Evolutionary conservation across 108 stramenopile genomes (phyloP).

Genomic region (Cafeteria roenbergensis): DNA sequence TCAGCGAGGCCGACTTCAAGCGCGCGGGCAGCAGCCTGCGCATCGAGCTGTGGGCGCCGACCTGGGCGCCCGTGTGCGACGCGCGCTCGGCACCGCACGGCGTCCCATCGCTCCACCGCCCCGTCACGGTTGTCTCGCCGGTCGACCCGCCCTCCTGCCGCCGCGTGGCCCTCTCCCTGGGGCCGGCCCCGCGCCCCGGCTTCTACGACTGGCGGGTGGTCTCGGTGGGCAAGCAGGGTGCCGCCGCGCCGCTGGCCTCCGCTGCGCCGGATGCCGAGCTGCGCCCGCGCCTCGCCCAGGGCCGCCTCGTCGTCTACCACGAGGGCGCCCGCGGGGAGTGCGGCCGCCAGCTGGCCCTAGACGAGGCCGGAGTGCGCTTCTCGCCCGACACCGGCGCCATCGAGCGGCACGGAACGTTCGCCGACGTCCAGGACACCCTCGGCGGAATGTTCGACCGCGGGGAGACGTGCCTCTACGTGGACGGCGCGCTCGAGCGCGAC

Average conservation of each 20-base stretch:
- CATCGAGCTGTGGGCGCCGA: too few relatives aligned
- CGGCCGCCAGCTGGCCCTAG: background rate
- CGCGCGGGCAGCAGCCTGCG: too few relatives aligned
- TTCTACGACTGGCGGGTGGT: conserved; percentile 12
- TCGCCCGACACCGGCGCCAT: background rate
- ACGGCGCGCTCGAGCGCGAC: background rate
- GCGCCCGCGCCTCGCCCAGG: background rate
- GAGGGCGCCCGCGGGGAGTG: background rate
- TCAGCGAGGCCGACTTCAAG: too few relatives aligned
- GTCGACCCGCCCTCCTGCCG: too few relatives aligned
- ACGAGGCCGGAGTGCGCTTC: background rate
- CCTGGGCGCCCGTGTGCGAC: too few relatives aligned
- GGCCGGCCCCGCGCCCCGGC: conserved; percentile 1
- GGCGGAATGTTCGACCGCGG: background rate
- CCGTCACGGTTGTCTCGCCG: too few relatives aligned
- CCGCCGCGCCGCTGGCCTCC: background rate
- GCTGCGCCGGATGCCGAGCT: background rate
- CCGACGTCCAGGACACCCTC: background rate
- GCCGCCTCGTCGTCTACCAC: background rate
- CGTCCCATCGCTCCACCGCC: too few relatives aligned
- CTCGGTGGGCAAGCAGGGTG: background rate
- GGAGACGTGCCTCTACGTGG: background rate
- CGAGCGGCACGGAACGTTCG: background rate
- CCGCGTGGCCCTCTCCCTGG: too few relatives aligned
- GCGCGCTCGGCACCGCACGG: too few relatives aligned